phyloP scores from a whole-genome alignment of 1,139 yeast species.

The Hyphopichia pseudoburtonii region DNA sequence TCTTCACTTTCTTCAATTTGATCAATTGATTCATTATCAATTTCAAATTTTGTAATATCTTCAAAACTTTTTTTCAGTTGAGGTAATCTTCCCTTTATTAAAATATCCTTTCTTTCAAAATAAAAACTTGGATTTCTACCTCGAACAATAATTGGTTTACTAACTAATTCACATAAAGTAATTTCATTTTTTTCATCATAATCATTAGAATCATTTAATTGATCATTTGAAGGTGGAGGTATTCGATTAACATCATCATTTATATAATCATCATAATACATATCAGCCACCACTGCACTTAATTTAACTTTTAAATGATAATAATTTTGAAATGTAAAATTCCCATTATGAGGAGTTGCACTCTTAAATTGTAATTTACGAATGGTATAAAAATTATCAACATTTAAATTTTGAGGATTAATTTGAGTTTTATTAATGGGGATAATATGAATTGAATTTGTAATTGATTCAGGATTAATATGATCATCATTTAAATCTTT shows the following conservation, averaged over 20 bases:
- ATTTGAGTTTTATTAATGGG: slow-evolving; percentile 9
- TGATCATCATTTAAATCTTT: slow-evolving; percentile 10
- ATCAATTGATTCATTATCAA: slow-evolving; percentile 4
- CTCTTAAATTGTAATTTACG: slow-evolving; percentile 56
- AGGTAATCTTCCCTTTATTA: slow-evolving; percentile 31
- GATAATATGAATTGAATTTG: slow-evolving; percentile 6
- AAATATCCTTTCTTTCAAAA: slow-evolving; percentile 53
- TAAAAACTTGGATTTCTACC: slow-evolving; percentile 69
- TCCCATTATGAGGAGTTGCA: slow-evolving; percentile 68
- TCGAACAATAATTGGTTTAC: slow-evolving; percentile 60
- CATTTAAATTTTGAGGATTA: slow-evolving; percentile 20
- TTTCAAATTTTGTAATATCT: slow-evolving; percentile 5
- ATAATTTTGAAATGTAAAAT: slow-evolving; percentile 55
- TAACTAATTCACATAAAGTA: slow-evolving; percentile 31
- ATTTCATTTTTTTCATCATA: slow-evolving; percentile 34
- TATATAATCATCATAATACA: slow-evolving; percentile 42
- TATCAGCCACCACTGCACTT: slow-evolving; percentile 45
- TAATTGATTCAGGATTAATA: slow-evolving; percentile 7
- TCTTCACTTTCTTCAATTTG: slow-evolving; percentile 4
- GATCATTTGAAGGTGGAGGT: no score
- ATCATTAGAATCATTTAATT: slow-evolving; percentile 9
- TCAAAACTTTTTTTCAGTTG: slow-evolving; percentile 21
- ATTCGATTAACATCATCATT: slow-evolving; percentile 29
- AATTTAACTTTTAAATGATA: slow-evolving; percentile 49
- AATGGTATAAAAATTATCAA: slow-evolving; percentile 36